Evolutionary conservation across 2,329 filamentous ascomycete genomes (phyloP).

Genomic region (Monosporascus sp.): DNA sequence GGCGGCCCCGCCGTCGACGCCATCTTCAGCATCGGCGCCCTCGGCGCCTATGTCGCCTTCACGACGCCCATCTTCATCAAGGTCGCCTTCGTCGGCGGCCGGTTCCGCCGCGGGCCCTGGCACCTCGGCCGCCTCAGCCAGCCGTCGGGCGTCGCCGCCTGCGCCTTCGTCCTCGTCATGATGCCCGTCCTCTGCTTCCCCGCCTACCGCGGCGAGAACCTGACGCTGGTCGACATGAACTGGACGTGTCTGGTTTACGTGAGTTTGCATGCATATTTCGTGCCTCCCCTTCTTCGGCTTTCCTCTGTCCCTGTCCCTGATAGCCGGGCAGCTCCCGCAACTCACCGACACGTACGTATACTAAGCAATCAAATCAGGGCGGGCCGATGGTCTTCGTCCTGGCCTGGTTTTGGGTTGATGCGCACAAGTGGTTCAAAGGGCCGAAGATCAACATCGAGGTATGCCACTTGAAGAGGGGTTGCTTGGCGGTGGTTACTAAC

Average conservation of each 20-base stretch:
- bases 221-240: conserved; percentile 54
- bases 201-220: conserved; percentile 45
- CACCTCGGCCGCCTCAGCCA: conserved; percentile 56
- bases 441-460: conserved; percentile 61
- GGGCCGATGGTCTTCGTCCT: conserved; percentile 53
- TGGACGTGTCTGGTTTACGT: conserved; percentile 60
- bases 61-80: conserved; percentile 53
- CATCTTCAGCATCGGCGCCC: conserved; percentile 65
- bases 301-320: not conserved
- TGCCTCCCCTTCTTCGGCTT: not conserved
- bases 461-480: not conserved
- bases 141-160: conserved; percentile 51
- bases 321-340: not conserved
- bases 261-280: conserved; percentile 5
- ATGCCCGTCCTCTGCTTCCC: conserved; percentile 64
- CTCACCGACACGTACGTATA: not conserved
- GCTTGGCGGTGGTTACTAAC: not conserved
- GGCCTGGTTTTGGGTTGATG: conserved; percentile 59
- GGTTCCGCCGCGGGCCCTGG: conserved; percentile 64
- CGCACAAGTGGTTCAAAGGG: conserved; percentile 64
- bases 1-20: conserved; percentile 59
- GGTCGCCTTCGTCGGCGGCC: conserved; percentile 53
- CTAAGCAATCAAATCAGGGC: conserved; percentile 33
- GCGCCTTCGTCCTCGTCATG: conserved; percentile 58
- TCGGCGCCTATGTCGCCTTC: conserved; percentile 60